phyloP scores from a whole-genome alignment of 106 monocot species.

The Cymbidium sinense region DNA sequence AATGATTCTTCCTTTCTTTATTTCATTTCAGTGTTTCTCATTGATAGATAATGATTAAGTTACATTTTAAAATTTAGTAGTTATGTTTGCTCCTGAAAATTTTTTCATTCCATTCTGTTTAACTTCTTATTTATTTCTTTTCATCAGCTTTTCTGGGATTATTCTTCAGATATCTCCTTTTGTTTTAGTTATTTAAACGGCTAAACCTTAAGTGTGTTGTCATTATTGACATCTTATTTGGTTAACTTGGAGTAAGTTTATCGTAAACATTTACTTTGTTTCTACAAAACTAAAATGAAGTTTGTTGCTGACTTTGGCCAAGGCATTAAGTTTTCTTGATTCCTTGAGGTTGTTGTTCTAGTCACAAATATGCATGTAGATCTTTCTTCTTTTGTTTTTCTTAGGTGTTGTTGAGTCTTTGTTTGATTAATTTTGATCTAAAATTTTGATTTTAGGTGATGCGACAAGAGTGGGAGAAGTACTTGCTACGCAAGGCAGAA shows the following conservation, averaged over 20 bases:
- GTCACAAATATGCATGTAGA: neutral
- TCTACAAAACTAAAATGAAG: neutral
- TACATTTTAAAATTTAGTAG: neutral
- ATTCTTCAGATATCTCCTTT: neutral
- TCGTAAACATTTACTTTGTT: neutral
- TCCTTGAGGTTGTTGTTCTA: neutral
- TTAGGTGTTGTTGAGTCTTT: neutral
- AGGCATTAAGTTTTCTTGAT: neutral
- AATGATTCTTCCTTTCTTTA: neutral
- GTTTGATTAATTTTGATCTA: neutral
- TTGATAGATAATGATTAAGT: neutral
- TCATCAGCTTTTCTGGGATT: neutral
- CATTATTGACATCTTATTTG: neutral
- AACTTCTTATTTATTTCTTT: neutral
- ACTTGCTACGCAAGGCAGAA: slow-evolving; percentile 82
- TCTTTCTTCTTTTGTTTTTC: neutral
- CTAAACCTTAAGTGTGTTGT: neutral
- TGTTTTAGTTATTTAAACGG: neutral
- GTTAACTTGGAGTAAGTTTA: neutral
- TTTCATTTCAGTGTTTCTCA: neutral
- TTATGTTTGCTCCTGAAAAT: neutral
- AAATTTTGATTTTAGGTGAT: slow-evolving; percentile 46
- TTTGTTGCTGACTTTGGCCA: neutral
- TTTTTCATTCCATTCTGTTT: neutral
- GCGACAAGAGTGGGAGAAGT: slow-evolving; percentile 88